These are phyloP conservation scores for Aquilaria sinensis DNA, from an alignment of 345 rosid species.

Conservation along the genomic window DNA sequence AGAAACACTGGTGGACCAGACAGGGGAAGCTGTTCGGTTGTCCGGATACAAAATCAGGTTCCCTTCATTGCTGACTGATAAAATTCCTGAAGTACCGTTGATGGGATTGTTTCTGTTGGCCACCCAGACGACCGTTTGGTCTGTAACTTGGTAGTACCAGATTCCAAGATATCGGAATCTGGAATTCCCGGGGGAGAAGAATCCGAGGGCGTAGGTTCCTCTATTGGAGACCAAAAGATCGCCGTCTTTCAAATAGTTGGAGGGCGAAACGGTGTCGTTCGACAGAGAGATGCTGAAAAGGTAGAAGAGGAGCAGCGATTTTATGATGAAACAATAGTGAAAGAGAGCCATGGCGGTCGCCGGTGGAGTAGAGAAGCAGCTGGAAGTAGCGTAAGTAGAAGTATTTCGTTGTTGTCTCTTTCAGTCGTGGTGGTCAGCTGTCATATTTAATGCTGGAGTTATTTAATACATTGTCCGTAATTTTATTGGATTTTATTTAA, in stretches of 20 bases:
- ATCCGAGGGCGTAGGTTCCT: slow-evolving; percentile 48
- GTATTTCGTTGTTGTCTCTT: no score
- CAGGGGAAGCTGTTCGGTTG: slow-evolving; percentile 21
- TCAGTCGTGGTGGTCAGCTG: no score
- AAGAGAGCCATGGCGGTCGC: slow-evolving; percentile 5
- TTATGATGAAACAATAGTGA: background rate
- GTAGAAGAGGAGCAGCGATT: slow-evolving; percentile 8
- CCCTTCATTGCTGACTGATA: slow-evolving; percentile 34
- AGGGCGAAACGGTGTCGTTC: slow-evolving; percentile 21
- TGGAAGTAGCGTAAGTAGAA: slow-evolving; percentile 1
- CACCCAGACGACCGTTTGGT: slow-evolving; percentile 61
- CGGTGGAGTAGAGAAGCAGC: slow-evolving; percentile 6
- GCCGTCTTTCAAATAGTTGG: slow-evolving; percentile 36
- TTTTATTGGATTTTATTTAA: no score
- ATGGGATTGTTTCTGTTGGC: slow-evolving; percentile 65
- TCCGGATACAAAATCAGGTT: slow-evolving; percentile 28
- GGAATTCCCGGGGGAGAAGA: slow-evolving; percentile 49
- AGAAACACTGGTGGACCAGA: slow-evolving; percentile 48
- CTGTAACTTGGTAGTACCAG: slow-evolving; percentile 54
- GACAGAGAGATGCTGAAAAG: slow-evolving; percentile 18
- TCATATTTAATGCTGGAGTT: no score
- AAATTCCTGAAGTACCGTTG: slow-evolving; percentile 29
- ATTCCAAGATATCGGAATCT: slow-evolving; percentile 58
- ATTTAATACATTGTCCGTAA: no score
- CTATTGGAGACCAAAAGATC: slow-evolving; percentile 33